Evolutionary conservation across 805 yeast genomes (phyloP), one percentile per base, ranked within the genome.

Genomic region (Metschnikowia amazonensis): DNA sequence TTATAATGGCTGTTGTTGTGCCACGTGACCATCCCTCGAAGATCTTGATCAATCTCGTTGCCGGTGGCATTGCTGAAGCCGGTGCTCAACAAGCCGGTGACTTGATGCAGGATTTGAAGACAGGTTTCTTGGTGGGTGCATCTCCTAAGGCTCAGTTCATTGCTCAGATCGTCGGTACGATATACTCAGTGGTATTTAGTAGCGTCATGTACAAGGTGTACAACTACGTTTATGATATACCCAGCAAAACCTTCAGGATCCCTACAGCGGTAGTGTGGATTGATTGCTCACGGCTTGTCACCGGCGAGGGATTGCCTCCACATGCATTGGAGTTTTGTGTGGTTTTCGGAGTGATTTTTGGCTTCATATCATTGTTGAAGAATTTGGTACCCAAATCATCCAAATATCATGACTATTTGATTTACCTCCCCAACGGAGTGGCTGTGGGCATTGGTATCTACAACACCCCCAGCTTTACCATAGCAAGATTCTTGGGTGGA

Each of bases 51-150:
- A 94, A 92, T 60, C 70, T 92, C 40, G 85, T 92, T 1, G 96
- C 97, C 3, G 99, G 99, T 14, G 99, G 97, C 11, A 82, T 92
- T 34, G 95, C 98, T 1, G 99, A 92, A 67, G 97, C 98, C 0
- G 98, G 98, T 7, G 97, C 99, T 2, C 98, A 94, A 67, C 99
- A 92, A 66, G 97, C 98, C 2, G 98, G 99, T 25, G 99, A 92
- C 66, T 72, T 92, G 60, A 87, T 94, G 96, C 99, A 92, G 69
- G 98, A 94, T 66, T 72, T 92, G 55, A 94, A 94, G 63, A 90
- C 99, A 0, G 98, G 98, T 0, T 92, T 87, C 64, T 65, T 92
- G 43, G 59, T 92, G 2, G 96, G 95, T 13, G 97, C 98, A 0
- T 86, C 96, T 0, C 97, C 97, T 14, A 78, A 76, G 50, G 95